A percentile compares a stretch with the other conserved stretches of the same genome.
These are phyloP conservation scores for Phytopythium litorale DNA, from an alignment of 352 stramenopile species.

Conservation along the genomic window DNA sequence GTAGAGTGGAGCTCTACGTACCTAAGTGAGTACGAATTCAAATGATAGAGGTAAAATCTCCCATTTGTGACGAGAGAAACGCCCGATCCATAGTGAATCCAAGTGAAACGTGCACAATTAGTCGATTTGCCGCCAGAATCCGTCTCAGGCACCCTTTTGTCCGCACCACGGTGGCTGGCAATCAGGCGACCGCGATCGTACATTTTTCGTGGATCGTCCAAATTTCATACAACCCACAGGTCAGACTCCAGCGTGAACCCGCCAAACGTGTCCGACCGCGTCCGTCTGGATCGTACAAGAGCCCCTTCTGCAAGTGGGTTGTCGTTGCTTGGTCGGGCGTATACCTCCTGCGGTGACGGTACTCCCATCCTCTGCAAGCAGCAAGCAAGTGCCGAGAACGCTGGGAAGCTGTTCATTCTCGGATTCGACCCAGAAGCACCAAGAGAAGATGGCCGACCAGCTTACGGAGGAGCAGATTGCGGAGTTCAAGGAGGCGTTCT, in stretches of 20 bases:
- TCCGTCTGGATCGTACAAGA: constrained; percentile 7
- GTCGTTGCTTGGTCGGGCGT: constrained; percentile 1
- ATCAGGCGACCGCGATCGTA: constrained; percentile 6
- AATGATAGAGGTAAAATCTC: too few relatives aligned
- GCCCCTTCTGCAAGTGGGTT: background rate
- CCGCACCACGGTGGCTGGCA: constrained; percentile 7
- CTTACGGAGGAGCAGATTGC: constrained; percentile 96
- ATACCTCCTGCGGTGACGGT: background rate
- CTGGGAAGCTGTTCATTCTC: too few relatives aligned
- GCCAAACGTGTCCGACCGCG: background rate
- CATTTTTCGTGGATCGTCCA: constrained; percentile 27
- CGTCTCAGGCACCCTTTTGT: constrained; percentile 3
- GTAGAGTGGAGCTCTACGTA: too few relatives aligned
- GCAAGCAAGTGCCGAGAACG: too few relatives aligned
- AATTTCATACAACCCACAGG: constrained; percentile 29
- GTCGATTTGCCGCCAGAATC: background rate
- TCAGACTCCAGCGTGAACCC: background rate
- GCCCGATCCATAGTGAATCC: too few relatives aligned
- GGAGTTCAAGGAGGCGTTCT: constrained; percentile 99
- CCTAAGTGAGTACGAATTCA: too few relatives aligned
- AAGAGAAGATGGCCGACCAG: constrained; percentile 79
- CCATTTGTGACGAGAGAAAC: too few relatives aligned
- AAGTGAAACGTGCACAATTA: too few relatives aligned
- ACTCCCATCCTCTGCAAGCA: too few relatives aligned
- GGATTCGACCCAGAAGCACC: constrained; percentile 40